These are phyloP conservation scores for Wilcoxina mikolae DNA, from an alignment of 495 filamentous ascomycete species.

Conservation along the genomic window DNA sequence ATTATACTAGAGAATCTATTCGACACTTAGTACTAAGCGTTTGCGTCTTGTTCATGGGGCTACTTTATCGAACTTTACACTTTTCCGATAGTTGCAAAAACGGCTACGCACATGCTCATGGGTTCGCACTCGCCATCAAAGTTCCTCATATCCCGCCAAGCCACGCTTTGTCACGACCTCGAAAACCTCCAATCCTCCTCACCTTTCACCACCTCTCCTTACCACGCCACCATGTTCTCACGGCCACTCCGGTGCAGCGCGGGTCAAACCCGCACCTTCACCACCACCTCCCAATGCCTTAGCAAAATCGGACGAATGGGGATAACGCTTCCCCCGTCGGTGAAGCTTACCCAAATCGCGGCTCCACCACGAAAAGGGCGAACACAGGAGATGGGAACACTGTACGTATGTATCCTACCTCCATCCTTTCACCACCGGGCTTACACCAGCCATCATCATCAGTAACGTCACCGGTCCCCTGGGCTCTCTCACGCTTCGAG, in stretches of 20 bases:
- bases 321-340: slow-evolving; percentile 2
- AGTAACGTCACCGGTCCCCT: slow-evolving; percentile 25
- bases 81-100: neutral
- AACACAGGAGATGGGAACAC: slow-evolving; percentile 1
- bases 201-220: neutral
- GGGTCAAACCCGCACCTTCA: slow-evolving; percentile 1
- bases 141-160: neutral
- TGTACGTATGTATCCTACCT: slow-evolving; percentile 1
- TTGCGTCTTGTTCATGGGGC: no score
- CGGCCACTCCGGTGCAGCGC: neutral
- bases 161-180: neutral
- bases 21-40: neutral
- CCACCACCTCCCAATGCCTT: neutral
- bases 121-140: neutral
- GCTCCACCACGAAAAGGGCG: neutral
- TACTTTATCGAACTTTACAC: neutral
- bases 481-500: slow-evolving; percentile 42
- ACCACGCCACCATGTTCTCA: neutral
- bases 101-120: neutral
- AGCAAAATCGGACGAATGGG: slow-evolving; percentile 6
- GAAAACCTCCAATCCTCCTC: neutral
- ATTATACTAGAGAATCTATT: neutral
- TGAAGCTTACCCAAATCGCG: slow-evolving; percentile 4
- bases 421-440: neutral
- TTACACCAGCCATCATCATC: slow-evolving; percentile 4